These are phyloP conservation scores for Xylariaceae sp. DNA, from an alignment of 2,329 filamentous ascomycete genomes.

Conservation along the genomic window DNA sequence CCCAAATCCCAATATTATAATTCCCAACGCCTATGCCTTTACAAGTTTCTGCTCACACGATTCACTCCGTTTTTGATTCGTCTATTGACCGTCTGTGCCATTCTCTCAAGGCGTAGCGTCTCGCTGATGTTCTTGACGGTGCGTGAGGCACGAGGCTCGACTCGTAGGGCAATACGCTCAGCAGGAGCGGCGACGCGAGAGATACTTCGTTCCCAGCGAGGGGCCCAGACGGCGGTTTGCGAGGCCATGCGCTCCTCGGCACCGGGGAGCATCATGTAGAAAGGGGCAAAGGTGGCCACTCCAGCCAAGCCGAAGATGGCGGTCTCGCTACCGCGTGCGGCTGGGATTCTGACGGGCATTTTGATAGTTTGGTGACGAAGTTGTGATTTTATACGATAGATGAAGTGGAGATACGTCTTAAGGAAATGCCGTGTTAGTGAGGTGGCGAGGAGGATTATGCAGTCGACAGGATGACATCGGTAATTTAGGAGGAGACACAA, in stretches of 20 bases:
- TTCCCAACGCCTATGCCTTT: not conserved
- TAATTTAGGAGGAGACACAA: not conserved
- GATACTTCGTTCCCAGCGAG: constrained; percentile 55
- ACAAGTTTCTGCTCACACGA: constrained; percentile 24
- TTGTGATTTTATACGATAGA: constrained; percentile 6
- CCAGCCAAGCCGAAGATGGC: constrained; percentile 51
- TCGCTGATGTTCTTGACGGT: constrained; percentile 43
- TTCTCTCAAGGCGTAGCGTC: constrained; percentile 45
- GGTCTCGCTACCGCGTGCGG: constrained; percentile 44
- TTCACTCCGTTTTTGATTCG: constrained; percentile 45
- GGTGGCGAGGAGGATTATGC: not conserved
- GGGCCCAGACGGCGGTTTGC: constrained; percentile 54
- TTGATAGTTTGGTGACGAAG: constrained; percentile 22
- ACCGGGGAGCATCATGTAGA: constrained; percentile 54
- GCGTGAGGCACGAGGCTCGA: constrained; percentile 44
- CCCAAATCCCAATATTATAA: too few relatives aligned
- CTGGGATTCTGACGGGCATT: constrained; percentile 50
- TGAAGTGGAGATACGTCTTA: constrained; percentile 17
- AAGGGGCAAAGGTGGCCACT: constrained; percentile 48
- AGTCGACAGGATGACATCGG: not conserved
- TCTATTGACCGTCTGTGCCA: constrained; percentile 44
- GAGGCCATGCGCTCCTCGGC: constrained; percentile 49
- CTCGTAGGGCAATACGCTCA: constrained; percentile 43
- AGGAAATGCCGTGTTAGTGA: constrained; percentile 8
- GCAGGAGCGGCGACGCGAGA: constrained; percentile 47